A percentile compares a stretch with the other conserved stretches of the same genome.
These are phyloP conservation scores for Boletus speciosus DNA, from an alignment of 768 basidiomycete genomes.

Conservation along the genomic window DNA sequence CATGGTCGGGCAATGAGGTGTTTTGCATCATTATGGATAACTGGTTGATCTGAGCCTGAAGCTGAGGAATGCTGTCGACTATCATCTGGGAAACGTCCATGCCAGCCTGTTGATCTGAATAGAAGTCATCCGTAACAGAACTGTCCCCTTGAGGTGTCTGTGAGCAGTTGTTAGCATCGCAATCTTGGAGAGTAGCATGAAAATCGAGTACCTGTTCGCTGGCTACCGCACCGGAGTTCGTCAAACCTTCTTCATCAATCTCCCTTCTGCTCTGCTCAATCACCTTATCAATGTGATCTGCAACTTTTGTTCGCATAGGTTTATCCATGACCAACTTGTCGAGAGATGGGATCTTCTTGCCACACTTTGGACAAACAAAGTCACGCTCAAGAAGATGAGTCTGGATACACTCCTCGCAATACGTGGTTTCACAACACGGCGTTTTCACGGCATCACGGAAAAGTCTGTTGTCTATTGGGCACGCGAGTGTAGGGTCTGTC, in stretches of 20 bases:
- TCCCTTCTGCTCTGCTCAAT: slow-evolving; percentile 77
- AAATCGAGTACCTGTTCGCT: slow-evolving; percentile 36
- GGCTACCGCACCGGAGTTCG: slow-evolving; percentile 15
- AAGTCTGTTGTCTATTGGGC: slow-evolving; percentile 90
- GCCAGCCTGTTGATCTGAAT: slow-evolving; percentile 67
- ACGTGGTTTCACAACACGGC: slow-evolving; percentile 87
- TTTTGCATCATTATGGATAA: slow-evolving; percentile 78
- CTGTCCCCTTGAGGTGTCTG: slow-evolving; percentile 27
- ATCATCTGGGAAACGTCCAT: slow-evolving; percentile 71
- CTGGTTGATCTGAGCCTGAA: slow-evolving; percentile 84
- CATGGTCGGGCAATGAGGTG: slow-evolving; percentile 63
- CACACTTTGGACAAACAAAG: slow-evolving; percentile 90
- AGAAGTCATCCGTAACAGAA: slow-evolving; percentile 59
- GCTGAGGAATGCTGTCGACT: slow-evolving; percentile 70
- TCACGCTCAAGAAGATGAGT: slow-evolving; percentile 92
- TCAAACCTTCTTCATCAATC: slow-evolving; percentile 42
- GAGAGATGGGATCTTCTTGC: slow-evolving; percentile 81
- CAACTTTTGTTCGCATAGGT: slow-evolving; percentile 70
- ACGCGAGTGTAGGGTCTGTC: slow-evolving; percentile 73
- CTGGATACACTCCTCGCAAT: slow-evolving; percentile 98
- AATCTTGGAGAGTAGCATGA: not conserved
- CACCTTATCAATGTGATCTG: slow-evolving; percentile 77
- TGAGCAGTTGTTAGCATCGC: slow-evolving; percentile 1
- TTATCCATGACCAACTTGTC: slow-evolving; percentile 84
- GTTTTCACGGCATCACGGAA: slow-evolving; percentile 94